A percentile compares a stretch with the other conserved stretches of the same genome.
Conservation (phyloP, 805 yeast genomes). For the Candida silvicultrix region DNA sequence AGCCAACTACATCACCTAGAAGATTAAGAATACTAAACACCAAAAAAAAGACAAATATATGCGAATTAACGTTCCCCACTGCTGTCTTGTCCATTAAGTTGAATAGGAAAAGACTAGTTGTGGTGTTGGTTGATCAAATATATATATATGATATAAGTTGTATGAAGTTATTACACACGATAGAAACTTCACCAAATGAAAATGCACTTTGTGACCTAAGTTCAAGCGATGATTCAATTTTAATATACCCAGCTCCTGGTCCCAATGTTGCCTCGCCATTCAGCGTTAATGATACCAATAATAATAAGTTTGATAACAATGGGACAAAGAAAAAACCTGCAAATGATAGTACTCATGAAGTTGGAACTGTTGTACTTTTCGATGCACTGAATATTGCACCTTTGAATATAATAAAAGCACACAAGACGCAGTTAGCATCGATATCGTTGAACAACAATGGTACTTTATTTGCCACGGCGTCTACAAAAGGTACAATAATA, state of each 20-base stretch:
- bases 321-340: conserved; percentile 1
- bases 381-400: conserved; percentile 74
- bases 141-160: conserved; percentile 87
- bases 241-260: conserved; percentile 50
- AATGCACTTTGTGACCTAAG: conserved; percentile 24
- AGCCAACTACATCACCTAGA: conserved; percentile 52
- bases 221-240: conserved; percentile 39
- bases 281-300: not conserved
- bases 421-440: conserved; percentile 67
- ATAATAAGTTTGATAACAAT: not conserved
- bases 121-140: conserved; percentile 73
- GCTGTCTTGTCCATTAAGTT: conserved; percentile 64
- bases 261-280: conserved; percentile 19
- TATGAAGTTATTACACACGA: conserved; percentile 71
- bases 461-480: conserved; percentile 77
- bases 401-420: conserved; percentile 78
- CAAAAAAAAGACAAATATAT: conserved; percentile 63
- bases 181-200: conserved; percentile 49
- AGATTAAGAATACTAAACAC: conserved; percentile 64
- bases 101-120: conserved; percentile 77
- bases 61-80: conserved; percentile 85
- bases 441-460: conserved; percentile 72
- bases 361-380: conserved; percentile 54
- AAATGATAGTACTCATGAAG: not conserved
- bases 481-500: conserved; percentile 84